Percentiles rank a stretch among this genome's conserved stretches.
Evolutionary conservation across 1,284 basidiomycete species (phyloP).

Genomic region (Fomitopsis betulina): DNA sequence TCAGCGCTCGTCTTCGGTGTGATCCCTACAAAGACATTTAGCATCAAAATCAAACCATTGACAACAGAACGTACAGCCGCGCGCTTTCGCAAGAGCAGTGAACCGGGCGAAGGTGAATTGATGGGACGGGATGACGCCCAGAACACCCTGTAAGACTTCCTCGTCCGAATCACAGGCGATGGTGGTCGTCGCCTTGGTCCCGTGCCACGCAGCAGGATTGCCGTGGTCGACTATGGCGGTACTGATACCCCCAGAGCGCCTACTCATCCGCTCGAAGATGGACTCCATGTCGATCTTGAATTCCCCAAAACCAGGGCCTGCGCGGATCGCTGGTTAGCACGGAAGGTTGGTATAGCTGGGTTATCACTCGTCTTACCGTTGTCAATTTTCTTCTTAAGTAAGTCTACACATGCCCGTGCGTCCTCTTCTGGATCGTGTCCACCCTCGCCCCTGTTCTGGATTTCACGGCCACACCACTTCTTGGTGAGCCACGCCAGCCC

Average conservation of each 20-base stretch:
- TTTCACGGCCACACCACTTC: constrained; percentile 84
- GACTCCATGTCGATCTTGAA: constrained; percentile 81
- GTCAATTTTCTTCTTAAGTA: constrained; percentile 76
- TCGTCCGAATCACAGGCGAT: constrained; percentile 72
- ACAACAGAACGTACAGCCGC: constrained; percentile 63
- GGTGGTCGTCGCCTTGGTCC: constrained; percentile 72
- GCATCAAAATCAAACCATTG: neutral
- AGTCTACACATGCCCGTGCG: constrained; percentile 79
- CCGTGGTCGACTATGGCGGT: constrained; percentile 83
- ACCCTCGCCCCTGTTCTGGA: constrained; percentile 72
- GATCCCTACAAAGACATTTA: constrained; percentile 40
- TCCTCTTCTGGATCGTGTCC: constrained; percentile 94
- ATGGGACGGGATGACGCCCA: constrained; percentile 59
- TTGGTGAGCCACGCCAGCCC: constrained; percentile 90
- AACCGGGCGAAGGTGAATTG: constrained; percentile 82
- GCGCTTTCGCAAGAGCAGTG: constrained; percentile 67
- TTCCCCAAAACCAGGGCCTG: constrained; percentile 79
- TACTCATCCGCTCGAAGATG: constrained; percentile 78
- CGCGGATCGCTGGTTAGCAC: neutral
- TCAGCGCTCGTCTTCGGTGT: constrained; percentile 46
- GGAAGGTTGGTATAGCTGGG: neutral
- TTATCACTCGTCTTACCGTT: constrained; percentile 41
- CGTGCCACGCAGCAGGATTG: constrained; percentile 77
- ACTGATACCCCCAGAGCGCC: constrained; percentile 44
- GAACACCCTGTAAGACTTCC: constrained; percentile 65